Base-by-base conservation (phyloP, 257 asterid species). In the Paulownia fortunei region DNA sequence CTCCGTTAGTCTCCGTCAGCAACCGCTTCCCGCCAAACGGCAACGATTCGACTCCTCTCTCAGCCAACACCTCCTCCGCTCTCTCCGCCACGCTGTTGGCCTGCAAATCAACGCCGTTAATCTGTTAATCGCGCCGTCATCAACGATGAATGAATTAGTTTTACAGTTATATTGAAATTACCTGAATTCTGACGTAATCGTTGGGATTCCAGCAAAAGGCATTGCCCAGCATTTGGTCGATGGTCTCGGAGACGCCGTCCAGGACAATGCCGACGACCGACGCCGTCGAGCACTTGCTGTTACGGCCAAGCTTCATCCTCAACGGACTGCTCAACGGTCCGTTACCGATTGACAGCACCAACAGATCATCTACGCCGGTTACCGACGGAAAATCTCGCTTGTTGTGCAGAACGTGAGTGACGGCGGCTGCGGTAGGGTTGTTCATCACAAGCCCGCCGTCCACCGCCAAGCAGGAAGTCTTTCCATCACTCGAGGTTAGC, bases 391-490 rank as follows among this genome's bases (percentile, higher is more conserved):
- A 95, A 76, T 93, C 99, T 0, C 96, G 91, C 82, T 95, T 95
- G 73, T 95, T 95, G 81, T 95, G 97, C 65, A 95, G 84, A 3
- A 93, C 99, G 88, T 95, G 99, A 71, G 98, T 93, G 39, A 93
- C 97, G 59, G 99, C 99, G 59, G 99, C 98, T 24, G 97, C 97
- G 39, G 99, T 84, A 0, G 99, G 99, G 81, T 95, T 95, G 85
- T 91, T 95, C 99, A 94, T 94, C 51, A 90, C 98, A 0, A 95
- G 87, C 5, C 98, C 99, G 54, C 99, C 99, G 80, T 90, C 99
- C 3, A 95, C 88, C 9, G 97, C 99, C 66, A 86, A 37, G 88
- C 98, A 92, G 19, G 92, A 82, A 39, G 97, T 92, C 71, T 85
- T 90, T 0, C 98, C 97, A 73, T 95, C 97, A 13, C 78, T 67